Evolutionary conservation across 2,329 filamentous ascomycete genomes (phyloP).

Genomic region (Pestalotiopsis sp.): DNA sequence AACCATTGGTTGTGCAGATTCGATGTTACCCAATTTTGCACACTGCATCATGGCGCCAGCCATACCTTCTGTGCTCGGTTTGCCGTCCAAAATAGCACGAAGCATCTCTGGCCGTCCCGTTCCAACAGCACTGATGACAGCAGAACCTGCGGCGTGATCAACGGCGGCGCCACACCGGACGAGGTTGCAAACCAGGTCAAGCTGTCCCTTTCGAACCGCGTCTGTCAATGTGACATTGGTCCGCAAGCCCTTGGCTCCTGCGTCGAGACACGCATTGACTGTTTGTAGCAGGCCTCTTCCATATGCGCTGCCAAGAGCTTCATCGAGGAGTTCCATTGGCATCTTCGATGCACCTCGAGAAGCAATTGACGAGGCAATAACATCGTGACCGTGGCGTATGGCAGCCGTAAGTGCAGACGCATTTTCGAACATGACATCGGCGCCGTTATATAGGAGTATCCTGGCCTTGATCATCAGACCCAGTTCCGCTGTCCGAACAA

Average conservation of each 20-base stretch:
- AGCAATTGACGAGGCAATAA: not conserved
- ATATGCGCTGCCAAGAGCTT: not conserved
- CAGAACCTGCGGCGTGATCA: not conserved
- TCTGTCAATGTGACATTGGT: not conserved
- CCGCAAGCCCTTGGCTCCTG: not conserved
- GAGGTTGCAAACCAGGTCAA: not conserved
- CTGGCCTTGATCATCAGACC: not conserved
- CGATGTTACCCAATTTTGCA: not conserved
- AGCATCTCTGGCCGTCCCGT: not conserved
- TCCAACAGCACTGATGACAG: not conserved
- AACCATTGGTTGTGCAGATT: not conserved
- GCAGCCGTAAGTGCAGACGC: not conserved
- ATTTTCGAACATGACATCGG: not conserved
- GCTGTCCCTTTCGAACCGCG: not conserved
- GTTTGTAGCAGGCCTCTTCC: not conserved
- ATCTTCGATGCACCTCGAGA: not conserved
- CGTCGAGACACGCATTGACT: not conserved
- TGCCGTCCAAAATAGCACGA: not conserved
- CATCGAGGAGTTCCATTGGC: not conserved
- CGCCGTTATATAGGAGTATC: not conserved
- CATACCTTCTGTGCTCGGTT: not conserved
- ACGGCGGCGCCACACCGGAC: not conserved
- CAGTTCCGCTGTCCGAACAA: not conserved
- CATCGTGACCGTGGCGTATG: not conserved
- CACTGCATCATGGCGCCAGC: not conserved